Conservation (phyloP, 352 stramenopile genomes). For the Pythium aristosporum region DNA sequence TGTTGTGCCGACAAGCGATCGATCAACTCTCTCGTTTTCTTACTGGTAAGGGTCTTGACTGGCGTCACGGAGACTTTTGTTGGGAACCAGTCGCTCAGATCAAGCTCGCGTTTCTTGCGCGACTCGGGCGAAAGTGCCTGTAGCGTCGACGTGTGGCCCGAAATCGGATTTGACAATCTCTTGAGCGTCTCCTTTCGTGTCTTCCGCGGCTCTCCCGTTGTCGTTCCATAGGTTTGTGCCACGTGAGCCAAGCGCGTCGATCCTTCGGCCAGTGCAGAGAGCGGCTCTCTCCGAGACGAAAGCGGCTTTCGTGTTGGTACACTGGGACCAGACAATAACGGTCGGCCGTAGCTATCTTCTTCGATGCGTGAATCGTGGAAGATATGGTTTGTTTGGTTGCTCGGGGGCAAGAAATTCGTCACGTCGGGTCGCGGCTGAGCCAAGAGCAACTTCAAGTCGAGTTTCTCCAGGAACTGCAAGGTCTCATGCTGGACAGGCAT, state of each 20-base stretch:
- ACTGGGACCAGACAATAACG: neutral
- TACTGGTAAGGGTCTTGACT: slow-evolving; percentile 10
- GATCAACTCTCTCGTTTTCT: slow-evolving; percentile 16
- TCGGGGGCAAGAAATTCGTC: slow-evolving; percentile 21
- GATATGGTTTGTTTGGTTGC: slow-evolving; percentile 8
- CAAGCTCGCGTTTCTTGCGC: slow-evolving; percentile 49
- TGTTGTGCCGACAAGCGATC: slow-evolving; percentile 21
- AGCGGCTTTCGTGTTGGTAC: neutral
- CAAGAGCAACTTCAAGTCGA: slow-evolving; percentile 64
- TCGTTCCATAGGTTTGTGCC: slow-evolving; percentile 65
- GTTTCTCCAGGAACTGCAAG: slow-evolving; percentile 51
- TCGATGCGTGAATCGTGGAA: slow-evolving; percentile 10
- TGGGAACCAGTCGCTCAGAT: slow-evolving; percentile 13
- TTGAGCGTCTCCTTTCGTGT: slow-evolving; percentile 58
- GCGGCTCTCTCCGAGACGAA: slow-evolving; percentile 13
- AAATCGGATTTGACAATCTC: slow-evolving; percentile 67
- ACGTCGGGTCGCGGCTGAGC: slow-evolving; percentile 60
- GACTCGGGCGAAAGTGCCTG: slow-evolving; percentile 54
- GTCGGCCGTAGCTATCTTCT: neutral
- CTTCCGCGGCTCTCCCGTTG: slow-evolving; percentile 38
- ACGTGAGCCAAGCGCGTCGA: slow-evolving; percentile 49
- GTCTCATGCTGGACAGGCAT: slow-evolving; percentile 41
- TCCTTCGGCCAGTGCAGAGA: neutral
- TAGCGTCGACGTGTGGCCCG: slow-evolving; percentile 62
- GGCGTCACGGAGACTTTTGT: neutral